Base-by-base conservation (phyloP, 768 basidiomycete genomes). In the Lentinula sp. region DNA sequence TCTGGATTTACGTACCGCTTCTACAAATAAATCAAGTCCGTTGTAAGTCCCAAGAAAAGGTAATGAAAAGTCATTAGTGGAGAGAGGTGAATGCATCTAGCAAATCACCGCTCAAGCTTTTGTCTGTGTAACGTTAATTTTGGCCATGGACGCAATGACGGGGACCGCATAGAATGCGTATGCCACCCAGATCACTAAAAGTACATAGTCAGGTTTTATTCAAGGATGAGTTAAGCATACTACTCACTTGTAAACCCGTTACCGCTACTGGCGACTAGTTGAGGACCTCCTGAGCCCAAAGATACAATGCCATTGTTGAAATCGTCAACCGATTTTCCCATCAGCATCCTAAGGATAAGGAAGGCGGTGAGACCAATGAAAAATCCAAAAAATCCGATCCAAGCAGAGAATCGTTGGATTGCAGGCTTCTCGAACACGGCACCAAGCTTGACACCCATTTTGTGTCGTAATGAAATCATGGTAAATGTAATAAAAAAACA, bases 351-450 rank as follows among this genome's bases (percentile, higher is more conserved):
- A 57, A 88, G 73, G 61, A 92, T 79, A 18, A 90, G 76, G 74
- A 89, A 88, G 8, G 87, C 77, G 2, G 84, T 84, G 61, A 90
- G 70, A 85, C 90, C 90, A 49, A 88, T 80, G 66, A 91, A 74
- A 71, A 90, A 91, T n/a, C 88, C 87, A 61, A 86, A 76, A 50
- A 91, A 77, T 4, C 90, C 90, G 63, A 90, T 77, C 88, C 90
- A 91, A 13, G 88, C 86, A 10, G 85, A 84, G 16, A 73, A 63
- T 20, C 79, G 79, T 61, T 88, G 87, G 12, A 87, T 65, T 37
- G 77, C 61, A 0, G 88, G 87, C 36, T 77, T 85, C 45, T 85
- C 85, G 62, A 90, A 75, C 2, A 71, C 48, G 2, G 72, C 74
- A 32, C 80, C 72, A 37, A 82, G 64, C 69, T 81, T 85, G 12